A percentile compares a stretch with the other conserved stretches of the same genome.
These are phyloP conservation scores for Eucalyptus sp. DNA, from an alignment of 345 rosid species.

Conservation along the genomic window DNA sequence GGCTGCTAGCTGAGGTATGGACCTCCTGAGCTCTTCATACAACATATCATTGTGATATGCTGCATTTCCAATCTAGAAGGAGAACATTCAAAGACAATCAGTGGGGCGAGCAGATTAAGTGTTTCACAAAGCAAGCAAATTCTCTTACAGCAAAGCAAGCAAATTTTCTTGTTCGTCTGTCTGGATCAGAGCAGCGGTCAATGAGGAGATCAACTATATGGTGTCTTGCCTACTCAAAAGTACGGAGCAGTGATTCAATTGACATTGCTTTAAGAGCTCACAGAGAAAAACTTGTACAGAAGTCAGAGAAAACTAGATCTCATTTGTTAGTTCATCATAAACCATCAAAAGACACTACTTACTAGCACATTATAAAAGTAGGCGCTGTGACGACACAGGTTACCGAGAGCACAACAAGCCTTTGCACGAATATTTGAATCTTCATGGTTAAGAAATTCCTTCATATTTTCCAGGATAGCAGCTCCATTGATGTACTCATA, in stretches of 20 bases:
- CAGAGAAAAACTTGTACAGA: not conserved
- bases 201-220: conserved; percentile 61
- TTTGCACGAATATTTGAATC: conserved; percentile 89
- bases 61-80: conserved; percentile 78
- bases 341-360: conserved; percentile 9
- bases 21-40: conserved; percentile 77
- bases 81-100: not conserved
- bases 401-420: conserved; percentile 93
- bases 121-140: not conserved
- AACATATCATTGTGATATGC: conserved; percentile 81
- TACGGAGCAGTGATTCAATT: not conserved
- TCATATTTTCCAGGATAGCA: conserved; percentile 49
- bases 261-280: not conserved
- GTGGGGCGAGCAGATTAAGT: not conserved
- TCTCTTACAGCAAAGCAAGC: conserved; percentile 93
- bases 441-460: conserved; percentile 56
- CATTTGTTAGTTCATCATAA: not conserved
- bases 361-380: conserved; percentile 73
- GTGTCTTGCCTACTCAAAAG: conserved; percentile 47
- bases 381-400: conserved; percentile 90
- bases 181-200: conserved; percentile 91
- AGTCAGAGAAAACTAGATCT: not conserved
- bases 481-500: conserved; percentile 79
- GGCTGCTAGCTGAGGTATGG: conserved; percentile 73
- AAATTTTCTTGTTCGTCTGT: conserved; percentile 83